Base-by-base conservation (phyloP, 164 flowering plant genomes). In the Chimonanthus salicifolius region DNA sequence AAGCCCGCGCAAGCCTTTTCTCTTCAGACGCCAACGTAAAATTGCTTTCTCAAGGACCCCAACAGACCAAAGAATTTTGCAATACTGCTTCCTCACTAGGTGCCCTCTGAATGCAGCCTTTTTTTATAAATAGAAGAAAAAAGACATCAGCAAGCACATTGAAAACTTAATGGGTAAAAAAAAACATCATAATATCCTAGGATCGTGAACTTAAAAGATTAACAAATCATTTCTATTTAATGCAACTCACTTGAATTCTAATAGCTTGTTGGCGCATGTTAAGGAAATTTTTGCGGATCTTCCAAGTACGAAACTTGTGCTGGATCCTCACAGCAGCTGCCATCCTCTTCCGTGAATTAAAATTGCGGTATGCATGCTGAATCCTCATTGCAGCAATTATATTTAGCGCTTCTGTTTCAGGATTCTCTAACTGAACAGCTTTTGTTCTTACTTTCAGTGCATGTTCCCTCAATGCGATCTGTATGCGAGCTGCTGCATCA, bases 31-130 rank as follows among this genome's bases (percentile, higher is more conserved):
- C 98, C 98, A 94, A 18, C 98, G 91, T 80, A 94, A 78, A 72
- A 94, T 89, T 62, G 84, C 91, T 80, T 94, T 94, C 72, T 94
- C 98, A 70, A 91, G 84, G 75, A 94, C 89, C 69, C 98, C 76
- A 67, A 94, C 94, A 45, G 97, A 92, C 92, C 94, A 87, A 60
- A 89, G 72, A 48, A 88, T 82, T 74, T 79, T 85, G 74, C 83
- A 85, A 62, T 92, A 90, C 62, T 88, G 84, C 82, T 87, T 90
- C 21, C 92, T 89, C 64, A 86, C 93, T 80, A 89, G 94, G 77
- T 90, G 91, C 64, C 93, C 97, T 69, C 94, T 88, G 43, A 89
- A 33, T 33, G 33, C 33, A 33, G 33, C 33, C 33, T 33, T 33
- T 33, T 33, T 33, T 33, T 33, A 33, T 33, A 33, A 33, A 33